A percentile compares a stretch with the other conserved stretches of the same genome.
phyloP scores from a whole-genome alignment of 1,139 yeast species.

The Magnusiomyces sp. region DNA sequence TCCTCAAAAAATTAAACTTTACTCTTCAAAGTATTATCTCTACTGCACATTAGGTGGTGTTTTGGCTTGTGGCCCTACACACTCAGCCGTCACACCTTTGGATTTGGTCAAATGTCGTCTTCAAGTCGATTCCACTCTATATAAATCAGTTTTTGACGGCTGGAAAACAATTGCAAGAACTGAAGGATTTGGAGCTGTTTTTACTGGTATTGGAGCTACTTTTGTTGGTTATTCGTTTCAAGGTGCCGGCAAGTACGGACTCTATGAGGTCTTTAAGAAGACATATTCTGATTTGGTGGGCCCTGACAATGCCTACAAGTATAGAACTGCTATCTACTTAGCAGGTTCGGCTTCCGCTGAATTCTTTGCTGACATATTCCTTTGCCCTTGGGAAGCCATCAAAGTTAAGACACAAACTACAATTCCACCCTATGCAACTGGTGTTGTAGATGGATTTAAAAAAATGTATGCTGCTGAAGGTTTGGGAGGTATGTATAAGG shows the following conservation, averaged over 20 bases:
- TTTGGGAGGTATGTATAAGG: conserved; percentile 64
- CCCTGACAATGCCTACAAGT: conserved; percentile 49
- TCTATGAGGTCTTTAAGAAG: conserved; percentile 83
- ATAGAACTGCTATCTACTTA: conserved; percentile 66
- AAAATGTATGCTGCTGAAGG: conserved; percentile 65
- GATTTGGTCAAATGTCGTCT: conserved; percentile 90
- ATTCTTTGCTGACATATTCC: conserved; percentile 75
- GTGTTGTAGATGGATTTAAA: conserved; percentile 57
- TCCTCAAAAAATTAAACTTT: conserved; percentile 54
- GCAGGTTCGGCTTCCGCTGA: conserved; percentile 91
- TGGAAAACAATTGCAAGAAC: conserved; percentile 63
- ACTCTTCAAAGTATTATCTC: conserved; percentile 63
- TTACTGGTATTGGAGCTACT: conserved; percentile 87
- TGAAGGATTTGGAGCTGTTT: conserved; percentile 65
- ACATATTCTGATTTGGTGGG: conserved; percentile 64
- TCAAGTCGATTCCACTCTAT: conserved; percentile 68
- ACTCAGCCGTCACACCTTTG: conserved; percentile 82
- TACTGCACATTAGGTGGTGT: conserved; percentile 84
- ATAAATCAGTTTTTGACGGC: conserved; percentile 69
- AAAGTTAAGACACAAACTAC: conserved; percentile 91
- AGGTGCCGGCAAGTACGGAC: conserved; percentile 95
- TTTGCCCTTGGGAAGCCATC: conserved; percentile 91
- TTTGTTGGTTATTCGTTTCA: conserved; percentile 85
- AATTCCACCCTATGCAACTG: conserved; percentile 66
- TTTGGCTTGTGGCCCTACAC: conserved; percentile 91